These are phyloP conservation scores for Taphrina betulina DNA, from an alignment of 1,139 yeast species.

Conservation along the genomic window DNA sequence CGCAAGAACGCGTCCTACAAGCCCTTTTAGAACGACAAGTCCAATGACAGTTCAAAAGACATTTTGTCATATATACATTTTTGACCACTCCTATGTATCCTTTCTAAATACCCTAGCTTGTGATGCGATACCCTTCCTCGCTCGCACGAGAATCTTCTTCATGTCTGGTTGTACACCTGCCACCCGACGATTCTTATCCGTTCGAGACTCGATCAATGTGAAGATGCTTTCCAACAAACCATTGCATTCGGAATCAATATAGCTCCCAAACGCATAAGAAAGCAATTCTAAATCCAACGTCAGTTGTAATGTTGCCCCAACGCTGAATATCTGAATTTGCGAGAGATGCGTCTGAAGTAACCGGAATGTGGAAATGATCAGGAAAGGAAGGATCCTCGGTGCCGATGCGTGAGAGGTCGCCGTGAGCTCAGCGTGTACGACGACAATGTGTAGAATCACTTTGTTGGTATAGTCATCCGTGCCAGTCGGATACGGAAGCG, in stretches of 20 bases:
- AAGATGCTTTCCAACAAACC: conserved; percentile 8
- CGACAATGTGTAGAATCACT: conserved; percentile 53
- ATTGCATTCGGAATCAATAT: too few species aligned
- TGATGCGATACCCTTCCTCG: neutral
- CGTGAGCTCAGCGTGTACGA: conserved; percentile 55
- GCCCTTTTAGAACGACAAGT: too few species aligned
- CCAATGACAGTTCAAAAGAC: too few species aligned
- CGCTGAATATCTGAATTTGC: conserved; percentile 43
- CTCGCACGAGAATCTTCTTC: conserved; percentile 23
- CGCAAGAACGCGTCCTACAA: too few species aligned
- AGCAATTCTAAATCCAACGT: conserved; percentile 48
- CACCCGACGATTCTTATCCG: conserved; percentile 1
- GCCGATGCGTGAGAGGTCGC: conserved; percentile 53
- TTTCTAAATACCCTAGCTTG: neutral
- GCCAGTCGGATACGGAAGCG: conserved; percentile 46
- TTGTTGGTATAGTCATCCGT: conserved; percentile 55
- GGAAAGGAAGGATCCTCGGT: conserved; percentile 49
- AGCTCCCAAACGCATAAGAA: conserved; percentile 1
- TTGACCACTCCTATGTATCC: too few species aligned
- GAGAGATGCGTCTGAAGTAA: neutral
- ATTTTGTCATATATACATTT: too few species aligned
- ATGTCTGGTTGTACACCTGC: conserved; percentile 1
- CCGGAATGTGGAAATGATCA: conserved; percentile 47
- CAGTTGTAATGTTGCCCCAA: conserved; percentile 47
- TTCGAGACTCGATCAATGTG: neutral